phyloP scores from a whole-genome alignment of 805 yeast species.

The Zygoascus flipseniorum region DNA sequence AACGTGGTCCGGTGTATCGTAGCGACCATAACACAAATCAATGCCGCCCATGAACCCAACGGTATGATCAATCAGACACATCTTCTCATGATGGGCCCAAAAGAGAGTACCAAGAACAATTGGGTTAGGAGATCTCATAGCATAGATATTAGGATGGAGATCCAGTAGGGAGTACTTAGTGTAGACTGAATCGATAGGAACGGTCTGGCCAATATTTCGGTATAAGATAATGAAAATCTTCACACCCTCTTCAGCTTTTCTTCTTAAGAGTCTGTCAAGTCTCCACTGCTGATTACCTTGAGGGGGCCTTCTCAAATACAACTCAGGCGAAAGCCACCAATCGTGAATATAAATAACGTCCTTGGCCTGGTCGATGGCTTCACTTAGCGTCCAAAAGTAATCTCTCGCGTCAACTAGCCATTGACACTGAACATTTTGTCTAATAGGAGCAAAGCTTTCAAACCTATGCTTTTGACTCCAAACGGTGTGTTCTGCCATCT shows the following conservation, averaged over 20 bases:
- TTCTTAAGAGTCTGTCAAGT: conserved; percentile 74
- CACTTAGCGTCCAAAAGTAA: conserved; percentile 91
- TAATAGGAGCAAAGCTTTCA: conserved; percentile 84
- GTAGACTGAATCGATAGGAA: conserved; percentile 88
- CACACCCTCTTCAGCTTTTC: conserved; percentile 92
- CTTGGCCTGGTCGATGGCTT: conserved; percentile 86
- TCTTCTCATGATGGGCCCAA: conserved; percentile 98
- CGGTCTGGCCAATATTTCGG: conserved; percentile 88
- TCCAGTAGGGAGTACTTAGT: conserved; percentile 88
- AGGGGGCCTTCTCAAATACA: conserved; percentile 88
- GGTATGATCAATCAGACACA: conserved; percentile 78
- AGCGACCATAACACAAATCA: conserved; percentile 92
- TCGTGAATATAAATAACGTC: conserved; percentile 93
- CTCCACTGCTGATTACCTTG: conserved; percentile 93
- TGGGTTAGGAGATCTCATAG: conserved; percentile 92
- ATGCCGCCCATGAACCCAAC: conserved; percentile 92
- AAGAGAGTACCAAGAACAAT: conserved; percentile 85
- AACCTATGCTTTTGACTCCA: conserved; percentile 78
- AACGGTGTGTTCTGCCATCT: conserved; percentile 55
- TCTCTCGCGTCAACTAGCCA: conserved; percentile 97
- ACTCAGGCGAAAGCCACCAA: conserved; percentile 97
- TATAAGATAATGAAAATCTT: conserved; percentile 87
- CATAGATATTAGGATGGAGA: conserved; percentile 77
- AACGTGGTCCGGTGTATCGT: conserved; percentile 94
- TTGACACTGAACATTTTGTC: conserved; percentile 80